Base-by-base conservation (phyloP, 768 basidiomycete species). In the Xerocomellus dryophilus region DNA sequence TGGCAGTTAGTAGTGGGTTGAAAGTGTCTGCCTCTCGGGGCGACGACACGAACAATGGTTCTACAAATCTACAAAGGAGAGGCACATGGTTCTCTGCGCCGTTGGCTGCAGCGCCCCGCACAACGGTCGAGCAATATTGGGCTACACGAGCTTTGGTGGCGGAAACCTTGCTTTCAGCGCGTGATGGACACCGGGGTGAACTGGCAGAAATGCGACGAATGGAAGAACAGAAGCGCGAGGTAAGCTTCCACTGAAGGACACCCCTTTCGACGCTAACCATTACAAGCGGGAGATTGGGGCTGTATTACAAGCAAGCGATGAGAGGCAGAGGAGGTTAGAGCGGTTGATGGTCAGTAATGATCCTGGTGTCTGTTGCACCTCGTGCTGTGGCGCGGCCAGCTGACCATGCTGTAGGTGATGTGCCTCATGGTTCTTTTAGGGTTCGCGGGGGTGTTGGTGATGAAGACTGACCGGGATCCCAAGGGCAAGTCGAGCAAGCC, bases 91-190 rank as follows among this genome's bases (percentile, higher is more conserved):
- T 53, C 45, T 56, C 58, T 40, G 47, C 65, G n/a, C 66, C 68
- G 17, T 36, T 39, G n/a, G 44, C 45, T 31, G 57, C 59, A 31
- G 53, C 49, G 3, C 72, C 74, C 34, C 64, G 54, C 38, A 68
- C 71, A 12, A 51, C 48, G 14, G 63, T 65, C 2, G 84, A 83
- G 59, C 81, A 80, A 55, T 86, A 86, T 61, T 89, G 88, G 88
- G 83, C 82, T 25, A 71, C 79, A 15, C 80, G 87, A 4, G 85
- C 87, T 4, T 59, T 86, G 21, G 76, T 79, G 4, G 86, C 86
- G 1, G 88, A 90, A 64, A 78, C 82, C 3, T 66, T 85, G 36
- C 73, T 89, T 3, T 68, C 75, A 0, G 79, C 78, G 23, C 75
- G 75, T 36, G 71, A 72, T 31, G 67, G 63, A 18, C 82, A 86